Evolutionary conservation across 2,329 filamentous ascomycete genomes (phyloP).

Genomic region (Xylaria sp.): DNA sequence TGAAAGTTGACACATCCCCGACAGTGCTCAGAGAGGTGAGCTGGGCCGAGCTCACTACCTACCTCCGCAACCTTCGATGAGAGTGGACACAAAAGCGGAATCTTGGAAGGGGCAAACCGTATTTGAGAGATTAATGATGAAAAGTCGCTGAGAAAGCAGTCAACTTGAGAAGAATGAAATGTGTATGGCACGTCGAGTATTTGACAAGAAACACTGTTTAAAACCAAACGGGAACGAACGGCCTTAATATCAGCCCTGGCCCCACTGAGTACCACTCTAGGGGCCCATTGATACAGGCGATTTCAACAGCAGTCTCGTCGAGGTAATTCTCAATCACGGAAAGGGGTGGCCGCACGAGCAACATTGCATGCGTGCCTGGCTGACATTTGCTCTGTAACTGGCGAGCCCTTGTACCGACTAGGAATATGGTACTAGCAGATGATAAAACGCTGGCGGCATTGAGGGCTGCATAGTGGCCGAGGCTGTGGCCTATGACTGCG

Average conservation of each 20-base stretch:
- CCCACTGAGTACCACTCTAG: conserved; percentile 66
- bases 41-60: background rate
- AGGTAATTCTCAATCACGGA: conserved; percentile 47
- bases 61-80: background rate
- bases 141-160: conserved; percentile 55
- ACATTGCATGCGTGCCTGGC: conserved; percentile 57
- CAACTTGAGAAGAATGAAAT: conserved; percentile 60
- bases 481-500: conserved; percentile 63
- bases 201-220: too few species aligned
- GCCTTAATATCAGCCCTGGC: too few species aligned
- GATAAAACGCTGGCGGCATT: conserved; percentile 71
- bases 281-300: conserved; percentile 68
- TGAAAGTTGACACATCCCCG: conserved; percentile 30
- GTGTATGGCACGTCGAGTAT: conserved; percentile 53
- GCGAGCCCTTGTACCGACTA: conserved; percentile 58
- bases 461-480: conserved; percentile 74
- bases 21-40: conserved; percentile 25
- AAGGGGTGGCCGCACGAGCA: conserved; percentile 54
- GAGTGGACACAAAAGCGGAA: background rate
- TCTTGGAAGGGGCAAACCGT: background rate
- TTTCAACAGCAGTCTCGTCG: conserved; percentile 35
- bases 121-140: too few species aligned
- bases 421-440: conserved; percentile 68
- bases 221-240: too few species aligned
- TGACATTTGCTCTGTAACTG: background rate